Evolutionary conservation across 1,284 basidiomycete species (phyloP).

Genomic region (Sporisorium exsertum): DNA sequence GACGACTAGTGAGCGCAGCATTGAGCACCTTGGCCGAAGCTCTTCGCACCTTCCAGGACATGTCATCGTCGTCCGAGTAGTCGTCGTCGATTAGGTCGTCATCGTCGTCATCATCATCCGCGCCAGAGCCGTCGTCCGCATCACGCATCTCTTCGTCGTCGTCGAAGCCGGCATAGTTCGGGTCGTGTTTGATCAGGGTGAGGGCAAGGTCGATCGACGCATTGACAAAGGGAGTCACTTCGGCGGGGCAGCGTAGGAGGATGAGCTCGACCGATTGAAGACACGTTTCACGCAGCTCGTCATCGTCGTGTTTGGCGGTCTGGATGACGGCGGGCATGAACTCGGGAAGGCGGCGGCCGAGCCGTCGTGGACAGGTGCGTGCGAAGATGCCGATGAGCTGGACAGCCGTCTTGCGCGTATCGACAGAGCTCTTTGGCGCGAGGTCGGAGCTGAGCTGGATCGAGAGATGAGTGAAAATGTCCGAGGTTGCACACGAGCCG

Average conservation of each 20-base stretch:
- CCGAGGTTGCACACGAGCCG: conserved; percentile 63
- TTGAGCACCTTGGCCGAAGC: conserved; percentile 89
- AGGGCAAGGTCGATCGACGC: conserved; percentile 79
- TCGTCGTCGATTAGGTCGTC: conserved; percentile 74
- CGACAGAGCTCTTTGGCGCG: conserved; percentile 67
- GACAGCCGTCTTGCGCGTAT: conserved; percentile 78
- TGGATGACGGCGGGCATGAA: conserved; percentile 77
- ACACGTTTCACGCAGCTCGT: conserved; percentile 71
- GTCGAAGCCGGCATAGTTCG: conserved; percentile 89
- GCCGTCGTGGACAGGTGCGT: conserved; percentile 56
- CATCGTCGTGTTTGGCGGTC: conserved; percentile 80
- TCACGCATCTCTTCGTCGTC: conserved; percentile 77
- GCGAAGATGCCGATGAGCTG: conserved; percentile 80
- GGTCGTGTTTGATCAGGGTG: conserved; percentile 90
- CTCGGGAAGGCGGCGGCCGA: conserved; percentile 53
- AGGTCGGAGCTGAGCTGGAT: conserved; percentile 49
- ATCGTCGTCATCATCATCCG: conserved; percentile 71
- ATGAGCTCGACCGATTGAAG: conserved; percentile 78
- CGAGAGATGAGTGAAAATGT: conserved; percentile 58
- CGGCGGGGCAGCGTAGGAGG: conserved; percentile 83
- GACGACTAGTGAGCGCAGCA: conserved; percentile 85
- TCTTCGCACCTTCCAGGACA: conserved; percentile 97
- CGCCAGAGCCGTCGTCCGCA: conserved; percentile 45
- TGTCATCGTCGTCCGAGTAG: conserved; percentile 97
- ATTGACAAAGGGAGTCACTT: conserved; percentile 80